Conservation (phyloP, 2,329 filamentous ascomycete genomes). For the Cladosporium phlei region DNA sequence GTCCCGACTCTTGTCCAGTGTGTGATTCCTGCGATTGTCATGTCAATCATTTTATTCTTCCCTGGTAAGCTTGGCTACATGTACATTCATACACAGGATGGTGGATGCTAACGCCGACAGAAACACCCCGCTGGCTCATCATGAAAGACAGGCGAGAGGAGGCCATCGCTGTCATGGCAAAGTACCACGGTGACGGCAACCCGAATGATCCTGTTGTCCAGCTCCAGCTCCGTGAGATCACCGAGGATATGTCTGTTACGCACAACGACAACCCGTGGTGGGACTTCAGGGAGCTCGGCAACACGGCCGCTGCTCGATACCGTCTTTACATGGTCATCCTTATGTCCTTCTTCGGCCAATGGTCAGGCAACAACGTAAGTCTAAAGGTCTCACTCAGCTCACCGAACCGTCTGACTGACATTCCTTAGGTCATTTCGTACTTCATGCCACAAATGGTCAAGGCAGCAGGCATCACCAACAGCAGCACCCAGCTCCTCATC, state of each 20-base stretch:
- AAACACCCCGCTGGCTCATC: constrained; percentile 58
- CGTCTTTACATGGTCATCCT: constrained; percentile 36
- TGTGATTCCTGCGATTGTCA: constrained; percentile 27
- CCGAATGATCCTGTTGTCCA: constrained; percentile 29
- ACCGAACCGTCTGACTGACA: too few species aligned
- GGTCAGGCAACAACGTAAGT: constrained; percentile 32
- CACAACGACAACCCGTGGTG: constrained; percentile 40
- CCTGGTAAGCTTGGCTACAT: neutral
- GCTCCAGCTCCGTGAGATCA: constrained; percentile 36
- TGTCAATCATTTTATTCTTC: constrained; percentile 48
- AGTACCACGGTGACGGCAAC: constrained; percentile 52
- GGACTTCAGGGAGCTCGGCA: constrained; percentile 51
- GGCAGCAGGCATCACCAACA: constrained; percentile 34
- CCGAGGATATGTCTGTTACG: constrained; percentile 14
- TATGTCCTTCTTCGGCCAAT: constrained; percentile 41
- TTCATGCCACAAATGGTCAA: constrained; percentile 35
- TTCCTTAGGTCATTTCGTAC: constrained; percentile 25
- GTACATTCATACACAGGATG: too few species aligned
- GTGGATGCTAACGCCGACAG: too few species aligned
- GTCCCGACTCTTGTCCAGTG: constrained; percentile 29
- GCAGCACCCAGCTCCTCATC: constrained; percentile 36
- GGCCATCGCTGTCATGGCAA: constrained; percentile 53
- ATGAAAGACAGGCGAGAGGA: constrained; percentile 52
- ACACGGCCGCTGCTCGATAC: constrained; percentile 49
- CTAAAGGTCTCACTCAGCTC: too few species aligned